Evolutionary conservation across 345 rosid genomes (phyloP).

Genomic region (Raphanus sativus): DNA sequence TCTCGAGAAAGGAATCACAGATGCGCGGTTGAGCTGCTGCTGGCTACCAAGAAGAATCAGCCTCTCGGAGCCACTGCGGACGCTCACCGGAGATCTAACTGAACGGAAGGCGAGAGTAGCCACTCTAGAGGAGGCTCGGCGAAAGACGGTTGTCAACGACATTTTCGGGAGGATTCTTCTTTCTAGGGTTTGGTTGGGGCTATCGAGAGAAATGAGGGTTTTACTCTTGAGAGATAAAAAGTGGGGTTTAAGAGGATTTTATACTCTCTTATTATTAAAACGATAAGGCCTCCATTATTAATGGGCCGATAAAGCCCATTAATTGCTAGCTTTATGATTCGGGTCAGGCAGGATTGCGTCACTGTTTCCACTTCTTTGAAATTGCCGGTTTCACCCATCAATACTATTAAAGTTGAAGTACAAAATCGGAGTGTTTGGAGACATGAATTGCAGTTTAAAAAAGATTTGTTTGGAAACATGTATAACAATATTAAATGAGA

Average conservation of each 20-base stretch:
- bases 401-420: too few species aligned
- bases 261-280: background rate
- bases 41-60: constrained; percentile 14
- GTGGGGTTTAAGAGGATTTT: constrained; percentile 27
- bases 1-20: constrained; percentile 10
- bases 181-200: constrained; percentile 6
- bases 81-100: constrained; percentile 38
- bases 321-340: too few species aligned
- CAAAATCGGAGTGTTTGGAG: too few species aligned
- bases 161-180: constrained; percentile 19
- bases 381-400: too few species aligned
- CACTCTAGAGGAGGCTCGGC: constrained; percentile 46
- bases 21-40: constrained; percentile 27
- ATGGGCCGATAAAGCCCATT: background rate
- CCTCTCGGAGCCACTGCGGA: constrained; percentile 30
- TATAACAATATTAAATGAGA: too few species aligned
- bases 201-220: constrained; percentile 29
- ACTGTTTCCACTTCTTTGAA: too few species aligned
- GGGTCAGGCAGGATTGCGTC: too few species aligned
- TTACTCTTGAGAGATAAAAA: background rate
- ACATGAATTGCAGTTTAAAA: too few species aligned
- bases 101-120: constrained; percentile 45
- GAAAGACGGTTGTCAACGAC: constrained; percentile 42
- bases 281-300: background rate
- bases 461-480: too few species aligned